A percentile compares a stretch with the other conserved stretches of the same genome.
These are phyloP conservation scores for Xylariaceae sp. DNA, from an alignment of 2,329 filamentous ascomycete species.

Conservation along the genomic window DNA sequence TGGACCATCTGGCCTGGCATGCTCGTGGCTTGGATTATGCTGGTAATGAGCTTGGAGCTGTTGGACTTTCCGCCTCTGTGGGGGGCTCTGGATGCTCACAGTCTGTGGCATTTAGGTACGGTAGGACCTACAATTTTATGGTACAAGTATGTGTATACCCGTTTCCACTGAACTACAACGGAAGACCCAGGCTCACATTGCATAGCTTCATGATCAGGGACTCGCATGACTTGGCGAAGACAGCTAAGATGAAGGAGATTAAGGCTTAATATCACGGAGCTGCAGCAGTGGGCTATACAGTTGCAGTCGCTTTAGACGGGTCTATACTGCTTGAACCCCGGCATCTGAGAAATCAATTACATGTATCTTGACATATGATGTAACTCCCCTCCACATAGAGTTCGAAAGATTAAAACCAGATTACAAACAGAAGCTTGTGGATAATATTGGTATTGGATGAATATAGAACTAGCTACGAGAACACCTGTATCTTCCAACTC, in stretches of 20 bases:
- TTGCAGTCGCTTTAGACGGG: not conserved
- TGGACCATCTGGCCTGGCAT: slow-evolving; percentile 93
- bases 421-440: not conserved
- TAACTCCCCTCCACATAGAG: too few species aligned
- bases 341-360: not conserved
- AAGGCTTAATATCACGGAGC: slow-evolving; percentile 61
- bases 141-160: slow-evolving; percentile 78
- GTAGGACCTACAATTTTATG: slow-evolving; percentile 86
- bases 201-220: slow-evolving; percentile 85
- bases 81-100: slow-evolving; percentile 89
- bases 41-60: slow-evolving; percentile 94
- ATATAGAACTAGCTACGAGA: not conserved
- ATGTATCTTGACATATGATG: too few species aligned
- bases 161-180: not conserved
- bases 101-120: slow-evolving; percentile 93
- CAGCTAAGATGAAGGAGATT: slow-evolving; percentile 57
- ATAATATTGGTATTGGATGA: not conserved
- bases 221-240: slow-evolving; percentile 75
- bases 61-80: slow-evolving; percentile 89
- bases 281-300: not conserved
- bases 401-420: too few species aligned
- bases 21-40: slow-evolving; percentile 87
- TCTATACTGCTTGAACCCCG: not conserved
- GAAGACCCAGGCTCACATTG: slow-evolving; percentile 7
- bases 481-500: not conserved